phyloP scores from a whole-genome alignment of 2,329 filamentous ascomycete genomes.

The Aspergillus spinulosporus region DNA sequence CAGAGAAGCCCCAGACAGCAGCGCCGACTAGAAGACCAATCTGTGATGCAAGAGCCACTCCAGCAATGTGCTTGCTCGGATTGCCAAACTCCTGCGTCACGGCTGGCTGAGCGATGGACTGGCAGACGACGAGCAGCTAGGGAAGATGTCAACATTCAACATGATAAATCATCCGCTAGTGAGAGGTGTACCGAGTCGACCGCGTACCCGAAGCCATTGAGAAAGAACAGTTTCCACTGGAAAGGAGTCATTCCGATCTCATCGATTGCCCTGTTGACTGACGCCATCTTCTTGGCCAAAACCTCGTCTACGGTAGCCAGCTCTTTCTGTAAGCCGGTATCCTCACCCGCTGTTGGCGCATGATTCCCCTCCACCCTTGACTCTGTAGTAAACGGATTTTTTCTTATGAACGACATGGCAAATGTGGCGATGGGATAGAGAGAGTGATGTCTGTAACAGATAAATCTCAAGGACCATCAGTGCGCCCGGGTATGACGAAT shows the following conservation, averaged over 20 bases:
- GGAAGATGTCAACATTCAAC: neutral
- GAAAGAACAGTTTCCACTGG: constrained; percentile 61
- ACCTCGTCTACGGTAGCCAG: constrained; percentile 35
- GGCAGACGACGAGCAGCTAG: constrained; percentile 30
- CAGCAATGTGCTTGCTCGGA: constrained; percentile 74
- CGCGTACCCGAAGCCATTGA: constrained; percentile 61
- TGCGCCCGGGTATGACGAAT: neutral
- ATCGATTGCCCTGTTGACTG: constrained; percentile 48
- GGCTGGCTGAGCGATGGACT: constrained; percentile 18
- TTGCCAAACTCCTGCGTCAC: constrained; percentile 62
- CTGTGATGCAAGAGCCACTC: constrained; percentile 63
- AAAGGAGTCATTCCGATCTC: constrained; percentile 63
- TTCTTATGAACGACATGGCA: neutral
- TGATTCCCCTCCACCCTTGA: neutral
- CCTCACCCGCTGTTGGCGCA: neutral
- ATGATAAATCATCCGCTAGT: neutral
- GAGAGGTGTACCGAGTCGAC: constrained; percentile 31
- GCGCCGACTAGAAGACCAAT: constrained; percentile 74
- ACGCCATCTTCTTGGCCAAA: constrained; percentile 42
- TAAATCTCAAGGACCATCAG: neutral
- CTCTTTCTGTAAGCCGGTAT: constrained; percentile 10
- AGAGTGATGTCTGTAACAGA: neutral
- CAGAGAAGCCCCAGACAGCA: constrained; percentile 75
- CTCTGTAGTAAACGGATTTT: neutral
- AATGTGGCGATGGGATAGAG: neutral